Base-by-base conservation (phyloP, 192 early-diverging fungal genomes). In the Backusella tarrabulga region DNA sequence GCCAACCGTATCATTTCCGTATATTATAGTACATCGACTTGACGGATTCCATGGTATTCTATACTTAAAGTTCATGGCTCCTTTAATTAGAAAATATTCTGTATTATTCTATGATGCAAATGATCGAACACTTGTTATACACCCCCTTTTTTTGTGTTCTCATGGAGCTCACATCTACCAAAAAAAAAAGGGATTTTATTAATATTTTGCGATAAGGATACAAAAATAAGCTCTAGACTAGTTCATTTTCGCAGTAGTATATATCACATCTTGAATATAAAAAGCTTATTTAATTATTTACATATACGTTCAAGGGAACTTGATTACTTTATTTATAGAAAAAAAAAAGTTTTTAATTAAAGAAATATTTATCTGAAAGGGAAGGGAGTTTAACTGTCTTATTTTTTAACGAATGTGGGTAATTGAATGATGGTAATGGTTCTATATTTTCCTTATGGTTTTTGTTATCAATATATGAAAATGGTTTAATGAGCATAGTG, bases 251-350 rank as follows among this genome's bases (percentile, higher is more conserved):
- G 21, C 26, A n/a, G 23, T 56, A 21, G 21, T 8, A 29, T 29
- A 23, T 63, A 63, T 21, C 52, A 54, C 15, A 60, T 60, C 54
- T 3, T 3, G 29, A 63, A 63, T 8, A 44, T 40, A 50, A 50
- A 50, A 50, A 50, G 46, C 19, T n/a, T 50, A 29, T 63, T 63
- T 63, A 63, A 63, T 63, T 63, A 63, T 63, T 63, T 63, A 29
- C 23, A 29, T 63, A 26, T 63, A 26, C 5, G 12, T 63, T 63
- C 56, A 29, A 23, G 0, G 15, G 46, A 50, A 63, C 11, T 3
- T 63, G 26, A 60, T 26, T 56, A 63, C 23, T 63, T 29, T 63
- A 29, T 63, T 26, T 63, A 63, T 56, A 23, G 23, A 7, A 4
- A 15, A 44, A 44, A 50, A 50, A 50, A 50, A 50, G 46, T 50